Base-by-base conservation (phyloP, 768 basidiomycete genomes). In the Tulasnella sp. region DNA sequence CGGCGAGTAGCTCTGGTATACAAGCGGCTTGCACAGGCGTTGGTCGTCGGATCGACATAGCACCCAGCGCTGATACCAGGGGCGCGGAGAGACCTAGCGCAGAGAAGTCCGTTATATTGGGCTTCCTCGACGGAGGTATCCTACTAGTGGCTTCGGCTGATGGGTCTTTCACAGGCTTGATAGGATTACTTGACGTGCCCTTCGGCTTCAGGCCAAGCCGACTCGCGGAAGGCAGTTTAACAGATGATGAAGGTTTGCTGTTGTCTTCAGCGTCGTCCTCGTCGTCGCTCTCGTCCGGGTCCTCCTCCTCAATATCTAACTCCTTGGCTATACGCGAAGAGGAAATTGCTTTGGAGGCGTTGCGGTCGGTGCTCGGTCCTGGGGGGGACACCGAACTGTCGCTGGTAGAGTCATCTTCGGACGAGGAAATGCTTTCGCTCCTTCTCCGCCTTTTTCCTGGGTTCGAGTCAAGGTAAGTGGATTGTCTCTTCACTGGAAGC, bases 21-120 rank as follows among this genome's bases (percentile, higher is more conserved):
- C 95, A 98, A 3, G 92, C 92, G 0, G 85, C 83, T 77, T 99
- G 96, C 35, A 99, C 89, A 74, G 90, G 88, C 0, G 96, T 98
- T 0, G 96, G 95, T 1, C 80, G 78, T 41, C 84, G 84, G 74
- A 98, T 98, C 16, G 94, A 92, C 90, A 99, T 94, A 40, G 86
- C 84, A 36, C 80, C 81, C 69, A 98, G 83, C 0, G 93, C 88
- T 16, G 81, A 77, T 69, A 88, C 85, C 39, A 99, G 82, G 26
- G 80, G 78, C 5, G 80, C 77, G 19, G 81, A 80, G 22, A 84
- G 75, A 11, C 83, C 82, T 4, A 84, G 77, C 0, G 77, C 77
- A 22, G 74, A 71, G 74, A 82, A 83, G 4, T 80, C 77, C 3
- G 42, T 22, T 3, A 42, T 32, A 12, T 32, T n/a, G 3, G 66